Evolutionary conservation across 331 rosid species (phyloP).

Genomic region (Pyrus hybrid): DNA sequence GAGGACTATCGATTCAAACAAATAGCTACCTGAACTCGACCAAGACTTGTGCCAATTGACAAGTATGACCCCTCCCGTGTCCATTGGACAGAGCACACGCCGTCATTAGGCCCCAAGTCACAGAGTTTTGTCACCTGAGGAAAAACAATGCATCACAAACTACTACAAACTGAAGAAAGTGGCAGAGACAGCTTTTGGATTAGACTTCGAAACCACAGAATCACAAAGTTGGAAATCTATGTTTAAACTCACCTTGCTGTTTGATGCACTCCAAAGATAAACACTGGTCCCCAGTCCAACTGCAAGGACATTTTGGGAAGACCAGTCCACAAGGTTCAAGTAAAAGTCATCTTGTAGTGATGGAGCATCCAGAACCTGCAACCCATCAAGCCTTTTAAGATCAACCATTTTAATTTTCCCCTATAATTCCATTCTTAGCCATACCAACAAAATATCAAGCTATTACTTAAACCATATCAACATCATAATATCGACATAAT

Average conservation of each 20-base stretch:
- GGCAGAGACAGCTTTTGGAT: background rate
- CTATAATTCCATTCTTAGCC: background rate
- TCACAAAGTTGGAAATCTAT: background rate
- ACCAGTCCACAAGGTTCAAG: conserved; percentile 97
- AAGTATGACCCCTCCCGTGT: conserved; percentile 91
- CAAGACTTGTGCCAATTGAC: conserved; percentile 79
- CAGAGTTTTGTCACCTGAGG: conserved; percentile 89
- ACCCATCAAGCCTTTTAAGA: background rate
- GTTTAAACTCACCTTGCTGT: conserved; percentile 50
- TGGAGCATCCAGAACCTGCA: conserved; percentile 95
- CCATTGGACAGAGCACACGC: conserved; percentile 96
- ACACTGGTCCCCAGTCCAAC: conserved; percentile 94
- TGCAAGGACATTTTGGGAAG: conserved; percentile 93
- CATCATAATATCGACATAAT: background rate
- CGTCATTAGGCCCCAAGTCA: conserved; percentile 95
- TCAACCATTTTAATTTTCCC: background rate
- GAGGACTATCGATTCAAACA: background rate
- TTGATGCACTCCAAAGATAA: conserved; percentile 95
- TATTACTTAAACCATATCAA: background rate
- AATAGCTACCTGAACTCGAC: conserved; percentile 88
- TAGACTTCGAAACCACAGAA: background rate
- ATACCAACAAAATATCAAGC: no score
- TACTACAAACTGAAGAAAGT: background rate
- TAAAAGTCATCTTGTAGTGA: conserved; percentile 96
- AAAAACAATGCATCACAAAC: background rate